Evolutionary conservation across 352 stramenopile species (phyloP).

Genomic region (Pythium scleroteichum): DNA sequence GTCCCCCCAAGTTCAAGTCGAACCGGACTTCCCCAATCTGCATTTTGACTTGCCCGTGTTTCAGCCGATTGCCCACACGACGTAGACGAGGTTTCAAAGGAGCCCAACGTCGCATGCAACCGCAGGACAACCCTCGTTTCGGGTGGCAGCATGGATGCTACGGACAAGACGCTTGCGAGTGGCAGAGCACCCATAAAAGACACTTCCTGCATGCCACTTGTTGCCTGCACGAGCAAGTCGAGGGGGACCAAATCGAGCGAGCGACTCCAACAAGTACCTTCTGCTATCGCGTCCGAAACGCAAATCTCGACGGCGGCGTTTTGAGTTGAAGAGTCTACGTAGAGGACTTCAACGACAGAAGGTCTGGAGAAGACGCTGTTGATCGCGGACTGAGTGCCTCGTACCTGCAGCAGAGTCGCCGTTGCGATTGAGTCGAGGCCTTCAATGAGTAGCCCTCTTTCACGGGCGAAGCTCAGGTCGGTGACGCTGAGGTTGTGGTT

Average conservation of each 20-base stretch:
- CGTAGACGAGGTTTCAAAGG: background rate
- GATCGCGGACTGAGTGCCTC: conserved; percentile 1
- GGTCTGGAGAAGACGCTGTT: conserved; percentile 4
- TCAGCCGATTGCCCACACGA: conserved; percentile 2
- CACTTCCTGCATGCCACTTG: background rate
- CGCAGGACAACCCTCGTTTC: background rate
- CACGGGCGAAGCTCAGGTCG: background rate
- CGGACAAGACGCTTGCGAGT: background rate
- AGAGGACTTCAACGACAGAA: conserved; percentile 4
- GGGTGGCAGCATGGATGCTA: background rate
- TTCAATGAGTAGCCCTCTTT: conserved; percentile 3
- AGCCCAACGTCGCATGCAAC: background rate
- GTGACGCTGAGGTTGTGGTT: background rate
- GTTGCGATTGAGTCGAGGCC: background rate
- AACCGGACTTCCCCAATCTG: too few species aligned
- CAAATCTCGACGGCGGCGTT: background rate
- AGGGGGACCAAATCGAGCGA: background rate
- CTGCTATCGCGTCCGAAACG: conserved; percentile 4
- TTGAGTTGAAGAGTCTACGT: background rate
- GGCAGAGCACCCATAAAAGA: background rate
- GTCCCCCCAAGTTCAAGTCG: too few species aligned
- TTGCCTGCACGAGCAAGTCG: background rate
- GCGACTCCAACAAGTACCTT: background rate
- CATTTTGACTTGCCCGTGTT: background rate
- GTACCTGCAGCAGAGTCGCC: background rate